Conservation (phyloP, 2,329 filamentous ascomycete species). For the Rhinocladiella mackenziei region DNA sequence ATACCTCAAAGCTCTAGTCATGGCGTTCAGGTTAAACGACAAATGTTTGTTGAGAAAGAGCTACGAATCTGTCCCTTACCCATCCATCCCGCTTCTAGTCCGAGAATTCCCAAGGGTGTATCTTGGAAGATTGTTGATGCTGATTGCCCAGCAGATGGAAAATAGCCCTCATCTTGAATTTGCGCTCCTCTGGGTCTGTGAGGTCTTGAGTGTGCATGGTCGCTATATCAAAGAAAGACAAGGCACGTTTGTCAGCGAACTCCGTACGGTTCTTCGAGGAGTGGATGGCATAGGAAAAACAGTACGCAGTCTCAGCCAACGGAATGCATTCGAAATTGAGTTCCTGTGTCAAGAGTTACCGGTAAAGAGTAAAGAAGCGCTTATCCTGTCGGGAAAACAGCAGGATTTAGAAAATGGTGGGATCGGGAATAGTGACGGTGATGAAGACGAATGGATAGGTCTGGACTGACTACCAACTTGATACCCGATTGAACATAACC, state of each 20-base stretch:
- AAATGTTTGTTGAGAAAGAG: constrained; percentile 74
- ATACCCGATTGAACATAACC: background rate
- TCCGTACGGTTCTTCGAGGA: constrained; percentile 76
- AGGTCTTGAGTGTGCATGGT: constrained; percentile 74
- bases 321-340: constrained; percentile 32
- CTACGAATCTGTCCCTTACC: constrained; percentile 75
- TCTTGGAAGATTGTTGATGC: constrained; percentile 76
- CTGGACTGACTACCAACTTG: constrained; percentile 16
- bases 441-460: constrained; percentile 26
- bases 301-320: constrained; percentile 33
- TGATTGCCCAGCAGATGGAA: constrained; percentile 82
- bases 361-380: constrained; percentile 1
- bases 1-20: constrained; percentile 87
- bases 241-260: constrained; percentile 74
- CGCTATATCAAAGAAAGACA: constrained; percentile 77
- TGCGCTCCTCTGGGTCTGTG: constrained; percentile 87
- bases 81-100: constrained; percentile 72
- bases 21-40: constrained; percentile 96
- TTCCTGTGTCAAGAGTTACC: constrained; percentile 25
- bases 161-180: constrained; percentile 92
- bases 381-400: background rate
- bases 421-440: constrained; percentile 10
- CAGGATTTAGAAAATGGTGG: constrained; percentile 6
- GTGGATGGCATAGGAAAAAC: constrained; percentile 60
- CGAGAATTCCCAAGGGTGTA: constrained; percentile 79